Evolutionary conservation across 495 filamentous ascomycete species (phyloP), one percentile per base, ranked within the genome.

Genomic region (Penicillium diatomitis): DNA sequence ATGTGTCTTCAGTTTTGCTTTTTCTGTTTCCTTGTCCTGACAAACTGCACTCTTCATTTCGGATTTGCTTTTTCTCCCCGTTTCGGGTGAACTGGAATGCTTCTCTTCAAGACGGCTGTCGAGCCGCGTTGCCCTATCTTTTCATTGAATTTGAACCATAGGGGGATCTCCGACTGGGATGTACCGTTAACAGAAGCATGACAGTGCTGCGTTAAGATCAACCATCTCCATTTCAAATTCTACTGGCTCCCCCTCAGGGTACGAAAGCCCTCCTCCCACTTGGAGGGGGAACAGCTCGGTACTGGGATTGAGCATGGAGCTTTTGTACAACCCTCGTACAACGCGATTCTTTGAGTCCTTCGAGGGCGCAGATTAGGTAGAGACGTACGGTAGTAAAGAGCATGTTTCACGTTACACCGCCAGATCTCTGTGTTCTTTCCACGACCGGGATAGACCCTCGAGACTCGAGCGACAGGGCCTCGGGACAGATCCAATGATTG

Each of bases 371-470:
- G 38, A 42, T 20, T 20, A 20, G 20, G 20, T 20, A 20, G 20
- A 20, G 20, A 20, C 20, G 20, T 20, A 20, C 20, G 20, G 42
- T n/a, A 51, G 54, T 33, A 29, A 34, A 44, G 51, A 51, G 51
- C 41, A 50, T 51, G 37, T 10, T 35, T 47, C 44, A 41, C n/a
- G 54, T 61, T 63, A 61, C 60, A 63, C 60, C 60, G 60, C 60
- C 49, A 63, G 60, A 61, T 55, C 48, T 44, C 20, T 20, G 20
- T 20, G 20, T 20, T 20, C 20, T 20, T 20, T 20, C 20, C 20
- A 20, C 20, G 20, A 20, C 20, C 20, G 37, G 30, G 31, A 32
- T 12, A 12, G 29, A 44, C 41, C 41, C 41, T 44, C 34, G 41
- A 12, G 41, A 11, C 10, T 44, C 34, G 41, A 9, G 37, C 27